Conservation (phyloP, 2,329 filamentous ascomycete species). For the Monilinia polystroma region DNA sequence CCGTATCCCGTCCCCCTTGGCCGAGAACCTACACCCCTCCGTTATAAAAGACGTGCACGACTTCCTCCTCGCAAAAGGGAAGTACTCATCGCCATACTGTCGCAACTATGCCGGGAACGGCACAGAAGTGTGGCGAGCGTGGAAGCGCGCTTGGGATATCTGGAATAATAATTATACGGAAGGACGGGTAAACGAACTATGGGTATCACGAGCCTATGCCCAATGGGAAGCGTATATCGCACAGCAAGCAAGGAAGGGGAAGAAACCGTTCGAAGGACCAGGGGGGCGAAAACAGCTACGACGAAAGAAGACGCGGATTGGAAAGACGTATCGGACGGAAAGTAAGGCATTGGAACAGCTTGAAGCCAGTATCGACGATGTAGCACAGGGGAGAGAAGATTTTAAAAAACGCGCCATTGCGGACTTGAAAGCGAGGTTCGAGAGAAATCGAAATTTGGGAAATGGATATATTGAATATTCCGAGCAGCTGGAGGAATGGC, state of each 20-base stretch:
- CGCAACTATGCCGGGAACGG: slow-evolving; percentile 21
- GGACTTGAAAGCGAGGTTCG: background rate
- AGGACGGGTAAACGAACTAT: slow-evolving; percentile 32
- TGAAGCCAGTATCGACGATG: background rate
- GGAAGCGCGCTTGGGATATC: slow-evolving; percentile 40
- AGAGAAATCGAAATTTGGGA: background rate
- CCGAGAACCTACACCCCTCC: slow-evolving; percentile 28
- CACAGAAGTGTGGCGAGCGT: slow-evolving; percentile 34
- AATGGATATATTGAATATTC: slow-evolving; percentile 12
- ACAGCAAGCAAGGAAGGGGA: slow-evolving; percentile 23
- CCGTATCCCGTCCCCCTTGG: slow-evolving; percentile 30
- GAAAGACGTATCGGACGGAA: background rate
- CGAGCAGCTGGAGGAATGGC: slow-evolving; percentile 1
- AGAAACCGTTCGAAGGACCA: background rate
- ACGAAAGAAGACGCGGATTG: slow-evolving; percentile 7
- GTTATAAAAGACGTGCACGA: slow-evolving; percentile 24
- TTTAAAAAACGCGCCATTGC: background rate
- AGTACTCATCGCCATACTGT: background rate
- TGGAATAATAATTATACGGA: slow-evolving; percentile 39
- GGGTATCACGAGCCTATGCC: slow-evolving; percentile 28
- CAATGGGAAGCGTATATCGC: slow-evolving; percentile 19
- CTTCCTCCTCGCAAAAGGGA: background rate
- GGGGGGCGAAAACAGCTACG: background rate
- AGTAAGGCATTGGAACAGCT: slow-evolving; percentile 7
- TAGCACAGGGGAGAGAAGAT: background rate